Conservation (phyloP, 768 basidiomycete species). For the Russula emetica region DNA sequence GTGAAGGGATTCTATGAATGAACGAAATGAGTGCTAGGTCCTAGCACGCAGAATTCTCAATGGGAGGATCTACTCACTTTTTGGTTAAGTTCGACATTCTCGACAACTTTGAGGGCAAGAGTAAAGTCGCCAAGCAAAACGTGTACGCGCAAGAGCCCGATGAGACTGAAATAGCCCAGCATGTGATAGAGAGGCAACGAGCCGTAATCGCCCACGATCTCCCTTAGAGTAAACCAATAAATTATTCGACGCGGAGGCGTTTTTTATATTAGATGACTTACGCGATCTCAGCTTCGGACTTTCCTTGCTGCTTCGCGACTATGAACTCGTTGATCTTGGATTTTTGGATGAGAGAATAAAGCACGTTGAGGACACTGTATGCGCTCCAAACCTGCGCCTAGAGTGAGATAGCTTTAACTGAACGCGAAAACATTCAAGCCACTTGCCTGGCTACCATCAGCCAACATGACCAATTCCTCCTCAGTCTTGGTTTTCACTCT, state of each 20-base stretch:
- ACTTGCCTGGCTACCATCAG: conserved; percentile 60
- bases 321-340: conserved; percentile 93
- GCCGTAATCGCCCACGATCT: conserved; percentile 90
- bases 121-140: conserved; percentile 94
- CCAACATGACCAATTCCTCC: conserved; percentile 81
- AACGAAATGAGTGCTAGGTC: not conserved
- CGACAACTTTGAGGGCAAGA: conserved; percentile 91
- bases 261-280: conserved; percentile 39
- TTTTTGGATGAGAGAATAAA: conserved; percentile 98
- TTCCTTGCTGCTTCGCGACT: conserved; percentile 72
- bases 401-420: not conserved
- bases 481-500: conserved; percentile 82
- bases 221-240: conserved; percentile 40
- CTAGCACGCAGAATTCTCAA: not conserved
- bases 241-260: not conserved
- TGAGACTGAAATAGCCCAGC: conserved; percentile 95
- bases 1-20: conserved; percentile 69
- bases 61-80: conserved; percentile 45
- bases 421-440: not conserved
- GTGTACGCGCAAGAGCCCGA: conserved; percentile 93
- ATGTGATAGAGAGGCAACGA: conserved; percentile 85
- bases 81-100: conserved; percentile 87
- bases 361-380: conserved; percentile 95
- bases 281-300: conserved; percentile 79
- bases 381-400: conserved; percentile 85